Conservation (phyloP, 2,329 filamentous ascomycete species). For the Neurospora sp. region DNA sequence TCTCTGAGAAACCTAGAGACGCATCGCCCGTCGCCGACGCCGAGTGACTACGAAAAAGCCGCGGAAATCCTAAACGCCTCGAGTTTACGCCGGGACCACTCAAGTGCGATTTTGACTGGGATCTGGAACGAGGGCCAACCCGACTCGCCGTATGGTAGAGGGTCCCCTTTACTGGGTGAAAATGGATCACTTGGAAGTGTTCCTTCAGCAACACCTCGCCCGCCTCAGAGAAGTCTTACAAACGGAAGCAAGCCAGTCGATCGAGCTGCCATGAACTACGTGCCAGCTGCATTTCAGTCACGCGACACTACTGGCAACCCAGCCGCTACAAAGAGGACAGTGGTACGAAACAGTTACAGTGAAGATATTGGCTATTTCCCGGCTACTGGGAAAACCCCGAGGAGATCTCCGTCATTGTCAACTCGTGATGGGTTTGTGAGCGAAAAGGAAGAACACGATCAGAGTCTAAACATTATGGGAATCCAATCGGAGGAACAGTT, state of each 20-base stretch:
- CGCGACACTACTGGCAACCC: conserved; percentile 1
- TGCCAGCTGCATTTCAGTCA: conserved; percentile 10
- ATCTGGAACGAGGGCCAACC: conserved; percentile 56
- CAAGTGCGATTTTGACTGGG: conserved; percentile 43
- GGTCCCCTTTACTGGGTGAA: conserved; percentile 14
- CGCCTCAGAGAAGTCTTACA: background rate
- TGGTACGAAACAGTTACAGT: conserved; percentile 10
- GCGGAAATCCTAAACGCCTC: conserved; percentile 3
- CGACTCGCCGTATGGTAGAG: conserved; percentile 37
- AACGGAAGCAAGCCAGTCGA: conserved; percentile 4
- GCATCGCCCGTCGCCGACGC: conserved; percentile 1
- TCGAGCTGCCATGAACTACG: conserved; percentile 5
- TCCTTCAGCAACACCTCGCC: conserved; percentile 4
- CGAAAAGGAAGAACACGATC: conserved; percentile 2
- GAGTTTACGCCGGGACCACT: conserved; percentile 34
- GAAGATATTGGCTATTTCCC: conserved; percentile 5
- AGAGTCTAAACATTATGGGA: background rate
- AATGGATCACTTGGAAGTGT: conserved; percentile 7
- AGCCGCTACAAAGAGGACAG: conserved; percentile 5
- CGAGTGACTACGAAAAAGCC: conserved; percentile 12
- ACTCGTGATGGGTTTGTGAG: conserved; percentile 13
- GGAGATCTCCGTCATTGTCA: conserved; percentile 3
- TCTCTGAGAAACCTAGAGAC: conserved; percentile 1
- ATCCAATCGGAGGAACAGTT: background rate
- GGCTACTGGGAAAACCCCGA: background rate